Conservation (phyloP, 2,329 filamentous ascomycete genomes). For the Diaporthe aspalathi region DNA sequence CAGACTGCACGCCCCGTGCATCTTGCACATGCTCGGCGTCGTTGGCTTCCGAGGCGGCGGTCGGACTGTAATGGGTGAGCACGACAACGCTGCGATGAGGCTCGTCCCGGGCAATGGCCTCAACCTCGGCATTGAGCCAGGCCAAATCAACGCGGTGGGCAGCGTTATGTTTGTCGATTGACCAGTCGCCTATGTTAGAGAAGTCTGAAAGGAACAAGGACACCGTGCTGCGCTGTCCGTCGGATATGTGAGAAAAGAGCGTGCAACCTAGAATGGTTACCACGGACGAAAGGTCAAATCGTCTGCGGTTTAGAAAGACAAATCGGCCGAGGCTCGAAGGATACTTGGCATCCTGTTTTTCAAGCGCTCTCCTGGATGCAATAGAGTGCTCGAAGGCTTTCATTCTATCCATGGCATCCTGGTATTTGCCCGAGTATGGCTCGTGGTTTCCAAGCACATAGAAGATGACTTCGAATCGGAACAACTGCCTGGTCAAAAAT, state of each 20-base stretch:
- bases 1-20: not conserved
- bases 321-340: not conserved
- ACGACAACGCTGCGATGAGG: not conserved
- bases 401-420: not conserved
- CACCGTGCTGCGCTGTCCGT: not conserved
- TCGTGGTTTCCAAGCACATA: conserved; percentile 14
- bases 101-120: not conserved
- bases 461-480: not conserved
- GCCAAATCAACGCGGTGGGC: not conserved
- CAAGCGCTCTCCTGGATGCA: too few relatives aligned
- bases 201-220: not conserved
- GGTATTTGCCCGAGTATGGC: not conserved
- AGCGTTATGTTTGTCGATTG: not conserved
- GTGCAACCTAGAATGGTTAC: not conserved
- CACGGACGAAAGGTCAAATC: not conserved
- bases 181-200: not conserved
- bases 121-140: conserved; percentile 8
- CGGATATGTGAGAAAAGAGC: not conserved
- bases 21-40: not conserved
- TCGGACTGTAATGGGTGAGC: conserved; percentile 1
- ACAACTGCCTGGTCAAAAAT: not conserved
- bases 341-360: not conserved
- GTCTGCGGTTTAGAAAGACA: not conserved
- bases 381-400: not conserved
- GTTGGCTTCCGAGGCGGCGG: not conserved